Percentiles rank a stretch among this genome's conserved stretches.
Evolutionary conservation across 371 early-diverging fungal genomes (phyloP).

Genomic region (Actinomortierella ambigua): DNA sequence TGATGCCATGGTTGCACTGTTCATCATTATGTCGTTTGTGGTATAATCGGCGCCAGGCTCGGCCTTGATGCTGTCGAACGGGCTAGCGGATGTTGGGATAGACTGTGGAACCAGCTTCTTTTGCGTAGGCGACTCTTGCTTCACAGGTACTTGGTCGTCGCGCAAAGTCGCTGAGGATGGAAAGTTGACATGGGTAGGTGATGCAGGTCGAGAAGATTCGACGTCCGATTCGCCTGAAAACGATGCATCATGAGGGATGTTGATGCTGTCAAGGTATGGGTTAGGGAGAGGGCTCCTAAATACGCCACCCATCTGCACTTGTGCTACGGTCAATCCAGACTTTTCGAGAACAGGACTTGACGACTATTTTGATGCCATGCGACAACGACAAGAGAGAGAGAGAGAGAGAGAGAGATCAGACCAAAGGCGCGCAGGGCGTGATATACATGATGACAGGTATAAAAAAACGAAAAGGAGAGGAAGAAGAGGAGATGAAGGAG

Average conservation of each 20-base stretch:
- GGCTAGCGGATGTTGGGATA: slow-evolving; percentile 6
- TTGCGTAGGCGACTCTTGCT: slow-evolving; percentile 37
- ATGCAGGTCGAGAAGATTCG: slow-evolving; percentile 40
- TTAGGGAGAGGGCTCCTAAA: slow-evolving; percentile 37
- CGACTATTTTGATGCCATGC: too few species aligned
- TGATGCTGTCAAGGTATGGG: slow-evolving; percentile 45
- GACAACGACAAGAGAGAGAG: too few species aligned
- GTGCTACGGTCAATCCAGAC: too few species aligned
- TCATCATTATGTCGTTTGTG: slow-evolving; percentile 19
- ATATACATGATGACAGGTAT: not conserved
- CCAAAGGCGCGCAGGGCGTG: not conserved
- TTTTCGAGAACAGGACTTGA: too few species aligned
- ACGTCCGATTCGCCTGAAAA: slow-evolving; percentile 40
- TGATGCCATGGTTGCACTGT: slow-evolving; percentile 14
- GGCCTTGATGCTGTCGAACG: slow-evolving; percentile 12
- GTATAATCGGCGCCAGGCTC: slow-evolving; percentile 20
- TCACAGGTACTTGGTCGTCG: slow-evolving; percentile 22
- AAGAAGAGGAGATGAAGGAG: too few species aligned
- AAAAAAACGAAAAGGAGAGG: not conserved
- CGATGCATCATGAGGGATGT: slow-evolving; percentile 46
- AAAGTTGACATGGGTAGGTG: slow-evolving; percentile 27
- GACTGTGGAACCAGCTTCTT: slow-evolving; percentile 20
- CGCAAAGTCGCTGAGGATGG: slow-evolving; percentile 14
- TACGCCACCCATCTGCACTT: too few species aligned
- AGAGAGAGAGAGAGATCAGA: too few species aligned